These are phyloP conservation scores for Salix dunnii DNA, from an alignment of 345 rosid species.

Conservation along the genomic window DNA sequence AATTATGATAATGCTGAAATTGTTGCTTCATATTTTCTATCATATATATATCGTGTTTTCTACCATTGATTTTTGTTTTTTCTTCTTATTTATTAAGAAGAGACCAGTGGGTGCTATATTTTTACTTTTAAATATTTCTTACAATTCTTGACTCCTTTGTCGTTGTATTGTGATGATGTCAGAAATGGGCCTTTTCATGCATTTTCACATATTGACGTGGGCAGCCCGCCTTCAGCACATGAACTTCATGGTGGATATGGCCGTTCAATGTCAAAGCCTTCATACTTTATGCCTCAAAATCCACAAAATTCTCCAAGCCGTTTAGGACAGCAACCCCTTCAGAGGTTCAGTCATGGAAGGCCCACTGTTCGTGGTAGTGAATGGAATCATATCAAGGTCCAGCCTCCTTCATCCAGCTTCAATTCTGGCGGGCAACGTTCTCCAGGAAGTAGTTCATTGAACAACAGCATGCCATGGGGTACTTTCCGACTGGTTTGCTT, in stretches of 20 bases:
- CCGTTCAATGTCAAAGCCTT: constrained; percentile 54
- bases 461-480: constrained; percentile 84
- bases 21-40: not conserved
- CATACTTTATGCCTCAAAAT: constrained; percentile 49
- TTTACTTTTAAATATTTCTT: not conserved
- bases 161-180: constrained; percentile 18
- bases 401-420: constrained; percentile 60
- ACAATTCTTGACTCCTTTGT: constrained; percentile 2
- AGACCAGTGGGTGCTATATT: not conserved
- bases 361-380: constrained; percentile 49
- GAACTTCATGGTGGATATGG: constrained; percentile 60
- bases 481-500: constrained; percentile 30
- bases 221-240: constrained; percentile 63
- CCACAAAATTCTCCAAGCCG: constrained; percentile 86
- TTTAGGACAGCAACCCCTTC: constrained; percentile 77
- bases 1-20: not conserved
- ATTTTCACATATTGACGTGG: constrained; percentile 57
- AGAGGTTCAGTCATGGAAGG: constrained; percentile 54
- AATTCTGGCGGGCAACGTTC: constrained; percentile 67
- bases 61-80: not conserved
- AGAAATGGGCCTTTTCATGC: constrained; percentile 63
- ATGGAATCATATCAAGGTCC: constrained; percentile 64
- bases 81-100: not conserved
- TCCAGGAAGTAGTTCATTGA: constrained; percentile 70
- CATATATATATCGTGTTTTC: not conserved